These are phyloP conservation scores for Elsinoe batatas DNA, from an alignment of 2,329 filamentous ascomycete genomes.

Conservation along the genomic window DNA sequence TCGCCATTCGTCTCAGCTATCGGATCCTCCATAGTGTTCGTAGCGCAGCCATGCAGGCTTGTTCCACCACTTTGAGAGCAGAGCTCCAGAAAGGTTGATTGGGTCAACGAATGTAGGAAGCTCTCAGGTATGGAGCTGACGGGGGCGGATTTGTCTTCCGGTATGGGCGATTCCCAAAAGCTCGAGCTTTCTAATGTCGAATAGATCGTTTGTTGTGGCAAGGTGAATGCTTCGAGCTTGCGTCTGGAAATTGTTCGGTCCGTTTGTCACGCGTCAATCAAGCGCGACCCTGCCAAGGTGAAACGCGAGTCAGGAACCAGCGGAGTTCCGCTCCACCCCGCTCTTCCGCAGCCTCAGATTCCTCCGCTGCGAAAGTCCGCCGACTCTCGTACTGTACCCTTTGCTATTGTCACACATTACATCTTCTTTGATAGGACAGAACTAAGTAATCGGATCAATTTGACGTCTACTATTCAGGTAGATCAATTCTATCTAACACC, in stretches of 20 bases:
- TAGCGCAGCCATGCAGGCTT: slow-evolving; percentile 4
- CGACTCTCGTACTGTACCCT: too few relatives aligned
- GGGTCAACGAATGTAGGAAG: neutral
- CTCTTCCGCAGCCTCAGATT: too few relatives aligned
- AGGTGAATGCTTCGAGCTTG: neutral
- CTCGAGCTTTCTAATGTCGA: neutral
- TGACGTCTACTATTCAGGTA: too few relatives aligned
- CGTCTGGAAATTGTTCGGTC: slow-evolving; percentile 7
- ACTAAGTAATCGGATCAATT: too few relatives aligned
- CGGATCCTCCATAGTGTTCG: slow-evolving; percentile 29
- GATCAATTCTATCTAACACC: too few relatives aligned
- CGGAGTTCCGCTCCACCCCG: too few relatives aligned
- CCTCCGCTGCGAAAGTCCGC: too few relatives aligned
- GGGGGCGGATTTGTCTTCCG: neutral
- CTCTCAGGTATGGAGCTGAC: neutral
- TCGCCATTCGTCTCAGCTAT: slow-evolving; percentile 27
- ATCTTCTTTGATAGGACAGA: too few relatives aligned
- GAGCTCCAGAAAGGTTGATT: neutral
- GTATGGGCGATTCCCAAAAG: neutral
- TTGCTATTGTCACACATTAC: too few relatives aligned
- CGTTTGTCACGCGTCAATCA: neutral
- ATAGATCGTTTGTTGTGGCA: neutral
- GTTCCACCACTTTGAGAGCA: neutral
- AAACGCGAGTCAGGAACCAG: too few relatives aligned
- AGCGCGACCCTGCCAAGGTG: neutral